Evolutionary conservation across 305 asterid genomes (phyloP), one percentile per base, ranked within the genome.

Genomic region (Fraxinus floribunda): DNA sequence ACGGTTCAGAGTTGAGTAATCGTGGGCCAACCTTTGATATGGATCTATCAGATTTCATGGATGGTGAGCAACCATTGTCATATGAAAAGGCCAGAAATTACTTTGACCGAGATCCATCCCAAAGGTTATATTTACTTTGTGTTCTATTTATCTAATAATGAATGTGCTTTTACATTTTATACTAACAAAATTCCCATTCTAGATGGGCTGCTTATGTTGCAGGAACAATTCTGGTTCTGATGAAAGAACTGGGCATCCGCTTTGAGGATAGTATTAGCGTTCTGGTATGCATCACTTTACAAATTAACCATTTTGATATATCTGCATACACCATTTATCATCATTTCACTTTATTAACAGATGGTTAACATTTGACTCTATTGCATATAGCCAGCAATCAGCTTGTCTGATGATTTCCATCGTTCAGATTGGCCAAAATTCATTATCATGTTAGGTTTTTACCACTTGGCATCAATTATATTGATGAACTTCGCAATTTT

Each of bases 161-260:
- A 44, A 71, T 57, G 35, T 78, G 79, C 32, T 78, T 60, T 52
- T 38, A 52, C 70, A 26, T 77, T 29, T 35, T 44, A 55, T 82
- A 71, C 91, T 92, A 73, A 93, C 81, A 78, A 29, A 62, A 68
- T 60, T 83, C 70, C 86, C 79, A 71, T 85, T 76, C 83, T 84
- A 97, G 99, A 88, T 97, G 99, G 98, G 99, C 99, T 18, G 99
- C 99, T 44, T 94, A 94, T 88, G 97, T 89, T 82, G 99, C 99
- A 3, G 99, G 99, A 74, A 93, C 99, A 81, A 90, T 96, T 88
- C 93, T 96, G 9, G 99, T 96, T 86, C 87, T 96, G 91, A 93
- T 94, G 98, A 94, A 89, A 87, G 99, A 96, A 86, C 85, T 93
- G 15, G 95, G 92, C 81, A 46, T 92, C 46, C 91, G 87, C 87